Evolutionary conservation across 2,329 filamentous ascomycete genomes (phyloP), one percentile per base, ranked within the genome.

Genomic region (Phialemoniopsis sp.): DNA sequence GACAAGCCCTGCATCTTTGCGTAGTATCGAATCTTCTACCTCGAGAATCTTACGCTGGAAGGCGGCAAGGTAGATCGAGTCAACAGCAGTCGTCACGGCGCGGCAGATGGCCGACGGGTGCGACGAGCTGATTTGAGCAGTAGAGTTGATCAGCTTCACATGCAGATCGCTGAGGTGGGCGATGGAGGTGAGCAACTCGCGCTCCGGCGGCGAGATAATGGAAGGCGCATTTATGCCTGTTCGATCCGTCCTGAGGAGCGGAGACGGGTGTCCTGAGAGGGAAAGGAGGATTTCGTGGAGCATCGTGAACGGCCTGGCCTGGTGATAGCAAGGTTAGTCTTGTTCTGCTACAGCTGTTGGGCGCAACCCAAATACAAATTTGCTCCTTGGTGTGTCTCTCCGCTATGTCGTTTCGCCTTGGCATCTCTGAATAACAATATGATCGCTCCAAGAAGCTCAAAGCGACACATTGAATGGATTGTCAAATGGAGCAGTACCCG

Each of bases 261-360:
- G 85, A 48, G 91, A 96, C 48, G 87, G 85, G 67, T 97, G 88
- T 51, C 93, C 91, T 55, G 90, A 94, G 64, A 97, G 82, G 62
- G 90, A 91, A 64, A 98, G 84, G 64, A 97, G 82, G 69, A 98
- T 89, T 74, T 98, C 93, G 78, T 97, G 93, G 63, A 98, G 87
- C 93, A 98, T 98, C 50, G 50, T 52, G 50, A 39, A 36, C 46
- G 18, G 12, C 32, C 38, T 26, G 31, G 10, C 6, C 6, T 10
- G 21, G 12, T 18, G 21, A 15, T 18, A 26, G 21, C 21, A 26
- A 26, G 6, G 10, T 26, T 26, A 26, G 21, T 26, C 21, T 26
- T 10, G 21, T 10, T 26, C 21, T 26, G 21, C 21, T n/a, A n/a
- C n/a, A n/a, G 21, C 10, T 10, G 21, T 26, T 26, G 21, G 21